Percentiles rank a stretch among this genome's conserved stretches.
phyloP scores from a whole-genome alignment of 1,139 yeast genomes.

The Lipomyces yarrowii region DNA sequence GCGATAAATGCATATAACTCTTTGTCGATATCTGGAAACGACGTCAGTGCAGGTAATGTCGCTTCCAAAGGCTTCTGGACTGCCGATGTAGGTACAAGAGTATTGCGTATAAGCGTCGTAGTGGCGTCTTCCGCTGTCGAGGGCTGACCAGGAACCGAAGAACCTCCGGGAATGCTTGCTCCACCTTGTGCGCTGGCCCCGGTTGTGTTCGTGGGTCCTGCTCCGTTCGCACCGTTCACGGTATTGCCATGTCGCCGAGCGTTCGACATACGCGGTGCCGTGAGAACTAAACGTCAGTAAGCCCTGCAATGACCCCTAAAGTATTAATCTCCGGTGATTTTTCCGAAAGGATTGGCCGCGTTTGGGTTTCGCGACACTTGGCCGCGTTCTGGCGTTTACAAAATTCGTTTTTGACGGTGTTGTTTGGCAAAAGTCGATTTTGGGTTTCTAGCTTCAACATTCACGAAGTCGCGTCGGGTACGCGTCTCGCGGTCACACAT shows the following conservation, averaged over 20 bases:
- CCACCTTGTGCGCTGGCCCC: neutral
- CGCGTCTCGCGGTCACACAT: too few relatives aligned
- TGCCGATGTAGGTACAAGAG: conserved; percentile 27
- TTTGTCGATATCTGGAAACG: conserved; percentile 41
- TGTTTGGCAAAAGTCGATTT: conserved; percentile 1
- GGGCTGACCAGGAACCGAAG: neutral
- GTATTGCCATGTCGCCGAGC: conserved; percentile 16
- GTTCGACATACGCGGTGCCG: conserved; percentile 12
- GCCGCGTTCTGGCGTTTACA: neutral
- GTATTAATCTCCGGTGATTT: neutral
- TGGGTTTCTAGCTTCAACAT: neutral
- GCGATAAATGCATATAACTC: conserved; percentile 52
- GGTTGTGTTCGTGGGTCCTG: neutral
- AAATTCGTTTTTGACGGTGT: neutral
- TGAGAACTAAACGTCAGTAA: neutral
- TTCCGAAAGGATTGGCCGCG: neutral
- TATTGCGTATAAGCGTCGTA: conserved; percentile 24
- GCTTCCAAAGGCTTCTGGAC: conserved; percentile 25
- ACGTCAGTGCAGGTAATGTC: conserved; percentile 38
- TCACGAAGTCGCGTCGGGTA: neutral
- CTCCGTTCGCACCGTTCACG: neutral
- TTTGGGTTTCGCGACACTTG: neutral
- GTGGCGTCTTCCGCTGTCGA: conserved; percentile 24
- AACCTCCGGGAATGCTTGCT: neutral
- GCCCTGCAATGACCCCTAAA: neutral